phyloP scores from a whole-genome alignment of 768 basidiomycete genomes.

The Podaxis sp. region DNA sequence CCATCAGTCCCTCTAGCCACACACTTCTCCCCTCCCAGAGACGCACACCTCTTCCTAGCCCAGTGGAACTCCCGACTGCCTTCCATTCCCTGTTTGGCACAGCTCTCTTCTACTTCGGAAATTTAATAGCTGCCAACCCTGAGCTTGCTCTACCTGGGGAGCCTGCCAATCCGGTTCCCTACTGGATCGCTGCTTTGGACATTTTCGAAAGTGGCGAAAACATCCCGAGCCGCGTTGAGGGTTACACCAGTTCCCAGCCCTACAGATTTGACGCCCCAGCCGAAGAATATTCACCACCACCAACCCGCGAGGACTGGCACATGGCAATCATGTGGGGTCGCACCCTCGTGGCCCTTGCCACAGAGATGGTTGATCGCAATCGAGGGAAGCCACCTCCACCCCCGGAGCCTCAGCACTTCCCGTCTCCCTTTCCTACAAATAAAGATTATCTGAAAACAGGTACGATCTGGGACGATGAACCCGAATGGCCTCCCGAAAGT shows the following conservation, averaged over 20 bases:
- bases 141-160: conserved; percentile 54
- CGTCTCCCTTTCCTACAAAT: conserved; percentile 15
- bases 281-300: conserved; percentile 13
- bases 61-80: conserved; percentile 56
- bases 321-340: conserved; percentile 70
- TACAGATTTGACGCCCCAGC: neutral
- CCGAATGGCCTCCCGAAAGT: conserved; percentile 15
- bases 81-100: conserved; percentile 69
- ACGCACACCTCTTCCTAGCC: conserved; percentile 30
- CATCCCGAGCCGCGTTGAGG: conserved; percentile 33
- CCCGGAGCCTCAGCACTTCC: neutral
- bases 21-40: conserved; percentile 13
- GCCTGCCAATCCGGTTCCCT: conserved; percentile 47
- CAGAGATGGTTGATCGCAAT: conserved; percentile 42
- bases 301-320: conserved; percentile 60
- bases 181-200: conserved; percentile 71
- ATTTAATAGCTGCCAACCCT: conserved; percentile 53
- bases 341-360: conserved; percentile 59
- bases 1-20: neutral
- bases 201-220: conserved; percentile 71
- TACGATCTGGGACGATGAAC: conserved; percentile 15
- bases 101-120: conserved; percentile 63
- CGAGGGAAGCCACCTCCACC: conserved; percentile 17
- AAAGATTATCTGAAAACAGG: conserved; percentile 14
- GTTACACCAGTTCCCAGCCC: neutral